A percentile compares a stretch with the other conserved stretches of the same genome.
These are phyloP conservation scores for Pistacia integerrima DNA, from an alignment of 345 rosid species.

Conservation along the genomic window DNA sequence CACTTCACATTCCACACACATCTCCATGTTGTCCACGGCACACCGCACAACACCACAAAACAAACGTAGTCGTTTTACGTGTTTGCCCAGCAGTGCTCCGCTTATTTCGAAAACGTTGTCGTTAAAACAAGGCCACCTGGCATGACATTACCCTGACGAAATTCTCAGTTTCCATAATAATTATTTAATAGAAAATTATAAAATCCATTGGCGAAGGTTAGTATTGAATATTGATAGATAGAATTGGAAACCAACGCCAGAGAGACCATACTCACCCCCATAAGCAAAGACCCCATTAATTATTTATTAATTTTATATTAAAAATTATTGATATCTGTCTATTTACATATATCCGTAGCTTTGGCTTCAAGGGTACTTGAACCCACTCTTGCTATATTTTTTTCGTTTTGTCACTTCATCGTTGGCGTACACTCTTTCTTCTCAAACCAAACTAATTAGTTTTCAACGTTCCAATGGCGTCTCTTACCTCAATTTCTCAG, in stretches of 20 bases:
- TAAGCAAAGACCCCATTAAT: background rate
- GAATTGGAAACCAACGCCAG: background rate
- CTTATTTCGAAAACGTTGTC: background rate
- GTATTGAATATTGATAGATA: no score
- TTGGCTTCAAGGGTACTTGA: conserved; percentile 40
- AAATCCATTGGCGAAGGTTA: background rate
- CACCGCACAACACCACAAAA: background rate
- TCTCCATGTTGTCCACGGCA: background rate
- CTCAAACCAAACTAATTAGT: background rate
- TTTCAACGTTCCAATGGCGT: conserved; percentile 52
- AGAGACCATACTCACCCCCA: background rate
- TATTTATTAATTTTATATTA: background rate
- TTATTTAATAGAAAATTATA: background rate
- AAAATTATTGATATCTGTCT: background rate
- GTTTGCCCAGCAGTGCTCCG: background rate
- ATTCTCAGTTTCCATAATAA: background rate
- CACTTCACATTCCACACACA: background rate
- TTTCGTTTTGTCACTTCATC: conserved; percentile 7
- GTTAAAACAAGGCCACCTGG: background rate
- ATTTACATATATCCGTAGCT: conserved; percentile 9
- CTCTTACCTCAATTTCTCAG: conserved; percentile 51
- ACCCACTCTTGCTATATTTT: conserved; percentile 13
- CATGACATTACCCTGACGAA: background rate
- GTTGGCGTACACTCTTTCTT: conserved; percentile 33
- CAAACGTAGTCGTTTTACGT: conserved; percentile 7